Percentiles rank a stretch among this genome's conserved stretches.
phyloP scores from a whole-genome alignment of 2,329 filamentous ascomycete species.

The Alternaria sp. region DNA sequence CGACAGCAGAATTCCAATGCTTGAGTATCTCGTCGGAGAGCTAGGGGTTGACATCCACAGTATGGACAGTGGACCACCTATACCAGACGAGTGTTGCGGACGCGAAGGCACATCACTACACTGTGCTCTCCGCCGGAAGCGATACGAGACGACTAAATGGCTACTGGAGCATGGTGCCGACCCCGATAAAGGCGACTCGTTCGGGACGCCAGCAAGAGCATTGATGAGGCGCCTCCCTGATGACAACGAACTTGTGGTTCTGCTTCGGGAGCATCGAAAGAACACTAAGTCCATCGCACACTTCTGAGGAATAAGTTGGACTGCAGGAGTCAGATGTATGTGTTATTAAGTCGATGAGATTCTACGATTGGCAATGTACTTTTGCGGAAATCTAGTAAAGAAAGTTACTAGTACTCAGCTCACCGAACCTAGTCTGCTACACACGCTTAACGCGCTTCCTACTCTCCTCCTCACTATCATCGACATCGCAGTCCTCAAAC shows the following conservation, averaged over 20 bases:
- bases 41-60: constrained; percentile 9
- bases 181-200: constrained; percentile 3
- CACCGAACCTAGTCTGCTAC: neutral
- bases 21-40: constrained; percentile 11
- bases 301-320: neutral
- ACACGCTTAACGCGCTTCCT: neutral
- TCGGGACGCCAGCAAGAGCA: neutral
- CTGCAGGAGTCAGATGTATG: neutral
- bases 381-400: too few species aligned
- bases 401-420: neutral
- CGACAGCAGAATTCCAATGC: constrained; percentile 8
- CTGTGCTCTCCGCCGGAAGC: constrained; percentile 8
- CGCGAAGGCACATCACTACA: neutral
- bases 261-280: neutral
- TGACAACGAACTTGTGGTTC: neutral
- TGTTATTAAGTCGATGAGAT: neutral
- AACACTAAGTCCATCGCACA: neutral
- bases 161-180: constrained; percentile 17
- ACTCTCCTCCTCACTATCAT: neutral
- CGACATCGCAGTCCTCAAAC: neutral
- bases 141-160: constrained; percentile 14
- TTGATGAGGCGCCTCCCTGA: neutral
- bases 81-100: neutral
- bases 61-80: neutral
- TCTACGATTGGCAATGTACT: neutral